Conservation (phyloP, 352 stramenopile species). For the Pythium folliculosum region DNA sequence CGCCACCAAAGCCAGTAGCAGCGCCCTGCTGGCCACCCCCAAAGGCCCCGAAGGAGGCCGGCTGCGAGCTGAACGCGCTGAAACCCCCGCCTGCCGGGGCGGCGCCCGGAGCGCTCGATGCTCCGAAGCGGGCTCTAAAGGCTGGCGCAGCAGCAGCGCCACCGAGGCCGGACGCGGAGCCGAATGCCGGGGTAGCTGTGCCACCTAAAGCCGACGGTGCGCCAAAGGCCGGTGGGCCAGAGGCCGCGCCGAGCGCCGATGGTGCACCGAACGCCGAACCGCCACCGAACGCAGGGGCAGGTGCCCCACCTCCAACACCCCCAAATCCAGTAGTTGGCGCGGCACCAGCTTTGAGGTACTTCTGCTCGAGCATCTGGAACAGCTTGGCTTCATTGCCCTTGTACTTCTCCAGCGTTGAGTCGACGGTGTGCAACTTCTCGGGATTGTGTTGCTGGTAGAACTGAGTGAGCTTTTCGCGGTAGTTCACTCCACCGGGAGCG, state of each 20-base stretch:
- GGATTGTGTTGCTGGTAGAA: constrained; percentile 83
- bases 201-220: constrained; percentile 45
- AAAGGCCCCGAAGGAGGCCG: constrained; percentile 26
- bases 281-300: constrained; percentile 43
- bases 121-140: constrained; percentile 35
- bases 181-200: constrained; percentile 42
- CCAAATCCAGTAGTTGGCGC: constrained; percentile 39
- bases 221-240: constrained; percentile 40
- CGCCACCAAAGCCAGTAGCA: constrained; percentile 17
- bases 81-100: constrained; percentile 38
- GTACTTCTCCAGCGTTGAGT: constrained; percentile 74
- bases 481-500: constrained; percentile 31
- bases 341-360: constrained; percentile 55
- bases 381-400: constrained; percentile 66
- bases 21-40: constrained; percentile 13
- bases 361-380: constrained; percentile 77
- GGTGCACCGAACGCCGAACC: constrained; percentile 45
- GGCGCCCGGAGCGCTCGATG: constrained; percentile 24
- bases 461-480: constrained; percentile 55
- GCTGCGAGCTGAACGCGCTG: constrained; percentile 30
- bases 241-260: constrained; percentile 11
- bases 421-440: constrained; percentile 65
- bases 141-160: constrained; percentile 24
- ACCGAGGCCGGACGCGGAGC: constrained; percentile 49
- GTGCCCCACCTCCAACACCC: constrained; percentile 21